Percentiles rank a stretch among this genome's conserved stretches.
These are phyloP conservation scores for Solanum infundibuliforme DNA, from an alignment of 257 asterid genomes.

Conservation along the genomic window DNA sequence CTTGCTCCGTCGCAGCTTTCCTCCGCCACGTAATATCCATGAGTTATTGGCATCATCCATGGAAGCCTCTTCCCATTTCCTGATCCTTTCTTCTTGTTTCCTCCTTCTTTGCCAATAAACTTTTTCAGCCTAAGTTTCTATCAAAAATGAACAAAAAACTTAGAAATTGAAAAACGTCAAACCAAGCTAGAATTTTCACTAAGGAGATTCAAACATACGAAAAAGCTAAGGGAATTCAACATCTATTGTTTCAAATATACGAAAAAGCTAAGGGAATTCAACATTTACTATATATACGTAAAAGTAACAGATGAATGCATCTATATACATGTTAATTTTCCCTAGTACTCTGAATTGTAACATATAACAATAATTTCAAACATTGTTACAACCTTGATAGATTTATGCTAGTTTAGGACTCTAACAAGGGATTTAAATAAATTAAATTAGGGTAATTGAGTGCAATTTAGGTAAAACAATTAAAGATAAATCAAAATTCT, in stretches of 20 bases:
- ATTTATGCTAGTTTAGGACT: background rate
- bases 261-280: background rate
- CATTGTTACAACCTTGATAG: background rate
- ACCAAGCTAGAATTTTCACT: background rate
- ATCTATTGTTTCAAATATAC: background rate
- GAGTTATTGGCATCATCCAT: conserved; percentile 37
- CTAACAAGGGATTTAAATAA: too few species aligned
- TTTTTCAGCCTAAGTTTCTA: conserved; percentile 24
- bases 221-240: background rate
- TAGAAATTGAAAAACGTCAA: background rate
- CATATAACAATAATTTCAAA: background rate
- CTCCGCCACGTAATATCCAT: conserved; percentile 26
- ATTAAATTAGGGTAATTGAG: background rate
- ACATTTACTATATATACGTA: background rate
- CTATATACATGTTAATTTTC: background rate
- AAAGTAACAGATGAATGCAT: background rate
- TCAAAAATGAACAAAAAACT: background rate
- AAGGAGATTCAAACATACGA: background rate
- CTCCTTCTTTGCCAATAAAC: conserved; percentile 15
- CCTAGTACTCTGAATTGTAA: background rate
- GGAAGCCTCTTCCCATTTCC: conserved; percentile 16
- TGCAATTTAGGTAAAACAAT: background rate
- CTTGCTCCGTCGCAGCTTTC: background rate
- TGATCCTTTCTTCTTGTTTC: background rate
- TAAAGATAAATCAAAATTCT: background rate